phyloP scores from a whole-genome alignment of 768 basidiomycete species.

The Serpula lacrymans region DNA sequence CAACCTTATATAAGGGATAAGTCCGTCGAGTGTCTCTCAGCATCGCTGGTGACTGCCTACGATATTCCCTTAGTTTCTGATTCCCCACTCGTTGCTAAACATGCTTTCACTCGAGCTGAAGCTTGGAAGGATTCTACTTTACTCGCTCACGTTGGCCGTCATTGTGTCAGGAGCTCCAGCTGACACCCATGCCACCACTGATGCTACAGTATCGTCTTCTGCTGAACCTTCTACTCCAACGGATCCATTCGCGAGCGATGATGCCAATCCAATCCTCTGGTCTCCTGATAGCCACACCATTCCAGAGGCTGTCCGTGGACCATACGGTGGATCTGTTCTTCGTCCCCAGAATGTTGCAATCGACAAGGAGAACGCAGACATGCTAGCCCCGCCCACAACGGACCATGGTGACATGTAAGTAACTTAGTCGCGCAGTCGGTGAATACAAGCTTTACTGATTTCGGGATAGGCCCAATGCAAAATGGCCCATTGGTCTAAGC shows the following conservation, averaged over 20 bases:
- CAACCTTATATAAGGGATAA: no score
- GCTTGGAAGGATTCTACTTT: no score
- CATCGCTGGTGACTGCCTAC: neutral
- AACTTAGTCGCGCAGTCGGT: neutral
- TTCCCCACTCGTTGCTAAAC: slow-evolving; percentile 8
- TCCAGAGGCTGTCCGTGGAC: slow-evolving; percentile 35
- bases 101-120: neutral
- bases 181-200: neutral
- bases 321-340: slow-evolving; percentile 38
- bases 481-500: slow-evolving; percentile 56
- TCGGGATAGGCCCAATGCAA: slow-evolving; percentile 40
- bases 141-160: slow-evolving; percentile 5
- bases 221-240: slow-evolving; percentile 31
- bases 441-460: neutral
- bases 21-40: neutral
- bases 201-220: slow-evolving; percentile 8
- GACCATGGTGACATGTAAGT: slow-evolving; percentile 43
- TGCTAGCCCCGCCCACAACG: slow-evolving; percentile 42
- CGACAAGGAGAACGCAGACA: slow-evolving; percentile 42
- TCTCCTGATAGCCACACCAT: slow-evolving; percentile 17
- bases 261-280: slow-evolving; percentile 39
- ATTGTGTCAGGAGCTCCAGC: slow-evolving; percentile 4
- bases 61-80: neutral
- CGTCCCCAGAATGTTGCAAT: slow-evolving; percentile 40
- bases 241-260: slow-evolving; percentile 28